Base-by-base conservation (phyloP, 2,329 filamentous ascomycete species). In the Cladophialophora bantiana region DNA sequence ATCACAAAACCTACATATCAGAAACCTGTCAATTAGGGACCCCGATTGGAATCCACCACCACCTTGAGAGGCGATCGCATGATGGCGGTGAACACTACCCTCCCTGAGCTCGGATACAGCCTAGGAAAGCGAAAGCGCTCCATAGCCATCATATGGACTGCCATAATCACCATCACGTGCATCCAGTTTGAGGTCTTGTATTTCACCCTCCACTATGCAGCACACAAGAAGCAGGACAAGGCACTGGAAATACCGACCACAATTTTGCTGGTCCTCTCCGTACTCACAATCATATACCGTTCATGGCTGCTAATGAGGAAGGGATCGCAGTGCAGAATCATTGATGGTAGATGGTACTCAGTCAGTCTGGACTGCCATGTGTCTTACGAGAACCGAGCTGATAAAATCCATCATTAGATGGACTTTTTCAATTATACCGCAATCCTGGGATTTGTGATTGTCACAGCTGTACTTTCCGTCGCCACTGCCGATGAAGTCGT, bases 141-240 rank as follows among this genome's bases (percentile, higher is more conserved):
- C 10, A 54, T 54, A 54, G 50, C 50, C 50, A 34, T 54, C 50
- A 54, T 54, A 20, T 54, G 50, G 50, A 54, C 50, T 0, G 50
- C 50, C 50, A 15, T 54, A 13, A 54, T 54, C 26, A 54, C 50
- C 50, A 34, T 54, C 7, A 54, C 50, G 5, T 54, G 50, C 26
- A 54, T 54, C 26, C 50, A 54, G 26, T 54, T 54, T 13, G 50
- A 54, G 13, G 50, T 54, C 26, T 31, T 54, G 18, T 54, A 54
- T 54, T 54, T 54, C 50, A 54, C 50, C 50, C 50, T 54, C 18
- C 50, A n/a, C 50, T 54, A 54, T 6, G 50, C 50, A 5, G 50
- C 50, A 13, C 50, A 54, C 50, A 54, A 54, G 50, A 54, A 54
- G 50, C 2, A 32, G 12, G 50, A 54, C 50, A 54, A 54, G 26